Conservation (phyloP, 2,329 filamentous ascomycete genomes). For the Sporothrix inflata region DNA sequence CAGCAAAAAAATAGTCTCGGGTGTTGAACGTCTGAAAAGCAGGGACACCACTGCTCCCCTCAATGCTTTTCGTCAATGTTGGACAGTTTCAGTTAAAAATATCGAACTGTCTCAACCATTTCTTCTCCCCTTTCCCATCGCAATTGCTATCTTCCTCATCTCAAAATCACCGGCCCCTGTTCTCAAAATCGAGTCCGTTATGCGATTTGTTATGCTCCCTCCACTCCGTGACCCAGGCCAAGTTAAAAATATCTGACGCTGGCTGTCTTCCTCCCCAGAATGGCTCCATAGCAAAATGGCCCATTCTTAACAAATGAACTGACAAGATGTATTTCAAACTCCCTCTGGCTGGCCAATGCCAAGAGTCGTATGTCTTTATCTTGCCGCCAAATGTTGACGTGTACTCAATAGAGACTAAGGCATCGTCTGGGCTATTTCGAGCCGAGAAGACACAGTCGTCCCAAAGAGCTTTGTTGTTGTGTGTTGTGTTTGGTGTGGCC, state of each 20-base stretch:
- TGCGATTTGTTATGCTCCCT: not conserved
- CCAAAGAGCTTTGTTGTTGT: not conserved
- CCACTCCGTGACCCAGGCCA: not conserved
- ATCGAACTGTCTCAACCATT: slow-evolving; percentile 14
- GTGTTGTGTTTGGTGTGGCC: not conserved
- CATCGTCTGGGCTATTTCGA: slow-evolving; percentile 18
- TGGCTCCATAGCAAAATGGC: not conserved
- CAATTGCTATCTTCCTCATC: not conserved
- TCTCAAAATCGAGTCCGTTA: not conserved
- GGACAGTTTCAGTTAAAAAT: slow-evolving; percentile 29
- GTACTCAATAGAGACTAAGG: not conserved
- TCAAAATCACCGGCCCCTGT: not conserved
- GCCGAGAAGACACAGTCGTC: not conserved
- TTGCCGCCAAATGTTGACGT: not conserved
- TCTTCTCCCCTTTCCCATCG: too few species aligned
- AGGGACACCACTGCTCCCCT: not conserved
- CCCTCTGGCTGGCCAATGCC: not conserved
- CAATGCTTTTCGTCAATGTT: not conserved
- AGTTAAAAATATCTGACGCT: slow-evolving; percentile 17
- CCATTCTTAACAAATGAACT: not conserved
- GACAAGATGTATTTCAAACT: not conserved
- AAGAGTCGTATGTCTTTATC: not conserved
- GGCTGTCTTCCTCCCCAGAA: not conserved
- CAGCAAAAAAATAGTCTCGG: slow-evolving; percentile 20
- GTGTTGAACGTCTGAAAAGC: not conserved